Base-by-base conservation (phyloP, 1,284 basidiomycete species). In the Ustilago trichophora region DNA sequence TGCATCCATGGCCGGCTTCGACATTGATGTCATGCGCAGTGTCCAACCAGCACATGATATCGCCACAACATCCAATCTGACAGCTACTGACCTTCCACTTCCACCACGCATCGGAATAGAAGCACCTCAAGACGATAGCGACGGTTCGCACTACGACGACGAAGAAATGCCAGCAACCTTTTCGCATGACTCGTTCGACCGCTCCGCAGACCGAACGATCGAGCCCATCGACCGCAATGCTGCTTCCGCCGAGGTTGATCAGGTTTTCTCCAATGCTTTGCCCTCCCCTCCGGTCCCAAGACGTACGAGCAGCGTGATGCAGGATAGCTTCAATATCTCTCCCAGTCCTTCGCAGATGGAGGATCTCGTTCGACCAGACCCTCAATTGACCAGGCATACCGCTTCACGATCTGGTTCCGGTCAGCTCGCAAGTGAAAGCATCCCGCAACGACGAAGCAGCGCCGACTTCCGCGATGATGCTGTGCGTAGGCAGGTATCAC, bases 131-230 rank as follows among this genome's bases (percentile, higher is more conserved):
- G 46, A 55, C 32, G 60, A 70, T 13, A 70, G 67, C 42, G 67
- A 70, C 32, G 67, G 67, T 31, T 70, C 67, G 15, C 56, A 65
- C 13, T 70, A 70, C 34, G 67, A 60, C 15, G 67, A 70, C 24
- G 67, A 70, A 10, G 58, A 62, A 11, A 22, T 42, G 34, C 43
- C 49, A 4, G 56, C 26, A 13, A 34, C 43, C 9, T 42, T 42
- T 4, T 21, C 32, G 9, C 54, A 57, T 15, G 46, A 49, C 18
- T 49, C 54, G n/a, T n/a, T 43, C 13, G 54, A 64, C 13, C 49
- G 37, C 3, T 49, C 50, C 7, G 64, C 52, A 9, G 59, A 59
- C 19, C 40, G 43, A 4, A 64, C 64, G n/a, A 31, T 50, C 19
- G 53, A 58, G 37, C 21, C 26, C 50, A 1, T 21, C 29, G 27